Evolutionary conservation across 805 yeast species (phyloP).

Genomic region (Candida rishiriensis): DNA sequence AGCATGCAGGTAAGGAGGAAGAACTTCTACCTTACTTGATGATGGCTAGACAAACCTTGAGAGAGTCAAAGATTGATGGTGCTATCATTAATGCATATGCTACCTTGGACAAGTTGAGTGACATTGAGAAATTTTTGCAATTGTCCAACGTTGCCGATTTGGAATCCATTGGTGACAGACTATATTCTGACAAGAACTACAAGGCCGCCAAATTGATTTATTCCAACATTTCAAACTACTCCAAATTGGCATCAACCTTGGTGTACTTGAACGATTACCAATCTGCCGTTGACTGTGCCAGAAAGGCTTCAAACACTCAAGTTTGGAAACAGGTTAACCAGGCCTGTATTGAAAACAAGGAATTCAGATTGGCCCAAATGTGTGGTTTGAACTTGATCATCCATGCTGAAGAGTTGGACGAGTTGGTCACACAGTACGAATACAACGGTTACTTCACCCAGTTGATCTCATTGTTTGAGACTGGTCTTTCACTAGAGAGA

Average conservation of each 20-base stretch:
- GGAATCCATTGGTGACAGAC: conserved; percentile 87
- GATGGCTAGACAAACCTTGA: conserved; percentile 87
- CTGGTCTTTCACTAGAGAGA: conserved; percentile 93
- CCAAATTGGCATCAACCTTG: conserved; percentile 93
- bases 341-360: conserved; percentile 93
- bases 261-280: conserved; percentile 91
- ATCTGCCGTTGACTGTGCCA: conserved; percentile 96
- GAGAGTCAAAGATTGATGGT: conserved; percentile 92
- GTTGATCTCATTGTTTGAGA: conserved; percentile 87
- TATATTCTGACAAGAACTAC: conserved; percentile 76
- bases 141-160: conserved; percentile 91
- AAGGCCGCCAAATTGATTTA: conserved; percentile 90
- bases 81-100: conserved; percentile 88
- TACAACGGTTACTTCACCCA: conserved; percentile 87
- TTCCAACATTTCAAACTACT: conserved; percentile 84
- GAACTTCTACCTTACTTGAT: conserved; percentile 81
- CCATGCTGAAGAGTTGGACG: conserved; percentile 95
- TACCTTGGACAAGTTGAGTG: conserved; percentile 63
- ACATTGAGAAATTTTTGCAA: conserved; percentile 78
- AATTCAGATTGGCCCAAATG: conserved; percentile 95
- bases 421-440: conserved; percentile 82
- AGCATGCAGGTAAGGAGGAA: conserved; percentile 94
- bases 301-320: conserved; percentile 88
- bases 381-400: conserved; percentile 96
- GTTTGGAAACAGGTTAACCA: conserved; percentile 98